phyloP scores from a whole-genome alignment of 2,329 filamentous ascomycete species.

The Penicillium sp. region DNA sequence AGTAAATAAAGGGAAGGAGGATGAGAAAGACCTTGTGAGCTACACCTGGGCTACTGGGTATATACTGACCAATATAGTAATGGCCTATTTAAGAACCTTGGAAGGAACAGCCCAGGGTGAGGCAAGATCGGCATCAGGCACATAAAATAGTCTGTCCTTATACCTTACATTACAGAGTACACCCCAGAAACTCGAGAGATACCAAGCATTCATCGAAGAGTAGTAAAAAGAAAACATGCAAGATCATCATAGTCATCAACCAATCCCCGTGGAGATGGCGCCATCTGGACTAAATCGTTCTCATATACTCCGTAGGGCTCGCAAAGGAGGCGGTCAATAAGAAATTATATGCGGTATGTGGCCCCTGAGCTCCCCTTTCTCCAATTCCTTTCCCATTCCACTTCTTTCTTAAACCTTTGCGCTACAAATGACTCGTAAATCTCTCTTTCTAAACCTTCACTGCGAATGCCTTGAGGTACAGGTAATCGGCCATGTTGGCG shows the following conservation, averaged over 20 bases:
- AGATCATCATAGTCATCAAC: slow-evolving; percentile 14
- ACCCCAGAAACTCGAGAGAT: background rate
- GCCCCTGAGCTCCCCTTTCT: slow-evolving; percentile 1
- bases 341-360: background rate
- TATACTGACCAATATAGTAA: too few species aligned
- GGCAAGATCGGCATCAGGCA: too few species aligned
- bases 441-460: slow-evolving; percentile 47
- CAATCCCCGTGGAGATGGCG: slow-evolving; percentile 26
- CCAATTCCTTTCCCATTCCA: background rate
- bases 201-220: background rate
- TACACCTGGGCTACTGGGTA: too few species aligned
- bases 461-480: slow-evolving; percentile 65
- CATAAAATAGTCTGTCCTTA: background rate
- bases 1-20: background rate
- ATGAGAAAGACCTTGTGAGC: background rate
- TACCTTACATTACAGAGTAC: background rate
- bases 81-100: background rate
- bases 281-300: slow-evolving; percentile 28
- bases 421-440: background rate
- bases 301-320: slow-evolving; percentile 12
- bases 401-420: background rate
- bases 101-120: background rate
- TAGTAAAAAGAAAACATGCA: background rate
- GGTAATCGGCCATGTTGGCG: slow-evolving; percentile 59
- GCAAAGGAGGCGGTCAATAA: background rate